These are phyloP conservation scores for Diaporthe citrichinensis DNA, from an alignment of 2,329 filamentous ascomycete species.

Conservation along the genomic window DNA sequence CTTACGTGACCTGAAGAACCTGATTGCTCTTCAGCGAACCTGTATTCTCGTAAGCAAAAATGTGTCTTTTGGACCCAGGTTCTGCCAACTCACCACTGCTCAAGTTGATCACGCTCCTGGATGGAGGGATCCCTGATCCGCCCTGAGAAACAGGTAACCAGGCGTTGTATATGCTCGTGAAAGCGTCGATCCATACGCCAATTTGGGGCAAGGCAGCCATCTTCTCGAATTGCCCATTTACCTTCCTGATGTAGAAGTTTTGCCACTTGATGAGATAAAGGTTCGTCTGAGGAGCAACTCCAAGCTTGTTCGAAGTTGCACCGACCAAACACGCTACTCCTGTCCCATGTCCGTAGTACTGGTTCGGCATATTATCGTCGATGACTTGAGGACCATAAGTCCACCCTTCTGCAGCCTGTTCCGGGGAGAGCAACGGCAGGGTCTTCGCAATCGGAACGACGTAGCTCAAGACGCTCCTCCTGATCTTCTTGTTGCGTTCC, in stretches of 20 bases:
- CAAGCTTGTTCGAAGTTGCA: not conserved
- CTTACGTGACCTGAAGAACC: not conserved
- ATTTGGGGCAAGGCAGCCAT: not conserved
- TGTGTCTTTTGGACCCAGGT: not conserved
- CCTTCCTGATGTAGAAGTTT: not conserved
- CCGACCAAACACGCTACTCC: conserved; percentile 11
- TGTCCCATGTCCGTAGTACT: not conserved
- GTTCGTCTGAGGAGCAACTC: conserved; percentile 17
- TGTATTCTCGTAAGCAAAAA: not conserved
- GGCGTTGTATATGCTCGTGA: not conserved
- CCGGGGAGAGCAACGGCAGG: not conserved
- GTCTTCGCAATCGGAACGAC: conserved; percentile 7
- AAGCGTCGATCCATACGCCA: not conserved
- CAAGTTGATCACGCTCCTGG: conserved; percentile 20
- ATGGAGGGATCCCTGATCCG: not conserved
- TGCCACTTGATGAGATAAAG: conserved; percentile 14
- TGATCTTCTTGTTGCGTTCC: not conserved
- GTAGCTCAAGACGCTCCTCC: conserved; percentile 2
- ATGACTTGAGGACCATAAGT: not conserved
- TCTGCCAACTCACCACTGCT: not conserved
- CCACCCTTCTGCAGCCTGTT: not conserved
- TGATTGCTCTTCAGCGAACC: not conserved
- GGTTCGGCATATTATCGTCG: not conserved
- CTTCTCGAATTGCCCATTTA: not conserved
- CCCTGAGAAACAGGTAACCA: not conserved